These are phyloP conservation scores for Beauveria medogensis DNA, from an alignment of 2,329 filamentous ascomycete genomes.

Conservation along the genomic window DNA sequence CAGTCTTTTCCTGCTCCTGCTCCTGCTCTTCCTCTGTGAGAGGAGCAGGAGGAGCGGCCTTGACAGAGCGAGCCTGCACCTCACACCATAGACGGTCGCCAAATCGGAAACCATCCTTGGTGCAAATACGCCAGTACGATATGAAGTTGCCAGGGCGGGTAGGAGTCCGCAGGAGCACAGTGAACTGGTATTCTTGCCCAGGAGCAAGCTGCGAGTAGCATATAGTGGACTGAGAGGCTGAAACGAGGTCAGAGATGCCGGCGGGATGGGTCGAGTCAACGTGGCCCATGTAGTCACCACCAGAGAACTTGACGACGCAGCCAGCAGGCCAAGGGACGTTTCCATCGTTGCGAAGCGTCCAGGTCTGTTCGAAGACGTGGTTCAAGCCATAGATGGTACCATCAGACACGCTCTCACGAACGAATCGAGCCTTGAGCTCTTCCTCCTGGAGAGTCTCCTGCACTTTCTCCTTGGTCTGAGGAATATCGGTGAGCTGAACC, in stretches of 20 bases:
- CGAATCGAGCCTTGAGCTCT: conserved; percentile 52
- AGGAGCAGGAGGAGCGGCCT: conserved; percentile 21
- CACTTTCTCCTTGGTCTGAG: conserved; percentile 18
- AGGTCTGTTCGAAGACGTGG: conserved; percentile 77
- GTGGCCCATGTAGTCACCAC: conserved; percentile 94
- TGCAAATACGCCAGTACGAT: conserved; percentile 94
- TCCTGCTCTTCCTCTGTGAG: conserved; percentile 20
- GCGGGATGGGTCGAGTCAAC: conserved; percentile 72
- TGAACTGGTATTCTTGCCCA: conserved; percentile 72
- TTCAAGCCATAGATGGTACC: conserved; percentile 64
- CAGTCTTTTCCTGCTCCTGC: conserved; percentile 20
- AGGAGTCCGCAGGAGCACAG: conserved; percentile 76
- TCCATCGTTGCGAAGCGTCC: conserved; percentile 83
- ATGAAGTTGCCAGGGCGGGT: conserved; percentile 68
- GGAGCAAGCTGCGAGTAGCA: conserved; percentile 61
- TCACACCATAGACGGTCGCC: conserved; percentile 96
- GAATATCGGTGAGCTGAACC: neutral
- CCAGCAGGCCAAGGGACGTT: conserved; percentile 75
- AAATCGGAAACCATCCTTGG: conserved; percentile 71
- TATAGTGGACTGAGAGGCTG: conserved; percentile 75
- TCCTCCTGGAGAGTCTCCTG: conserved; percentile 19
- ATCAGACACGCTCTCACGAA: conserved; percentile 71
- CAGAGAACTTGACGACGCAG: conserved; percentile 83
- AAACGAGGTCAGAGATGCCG: conserved; percentile 67
- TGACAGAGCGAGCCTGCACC: conserved; percentile 55